phyloP scores from a whole-genome alignment of 2,329 filamentous ascomycete genomes.

The Botrytis fragariae region DNA sequence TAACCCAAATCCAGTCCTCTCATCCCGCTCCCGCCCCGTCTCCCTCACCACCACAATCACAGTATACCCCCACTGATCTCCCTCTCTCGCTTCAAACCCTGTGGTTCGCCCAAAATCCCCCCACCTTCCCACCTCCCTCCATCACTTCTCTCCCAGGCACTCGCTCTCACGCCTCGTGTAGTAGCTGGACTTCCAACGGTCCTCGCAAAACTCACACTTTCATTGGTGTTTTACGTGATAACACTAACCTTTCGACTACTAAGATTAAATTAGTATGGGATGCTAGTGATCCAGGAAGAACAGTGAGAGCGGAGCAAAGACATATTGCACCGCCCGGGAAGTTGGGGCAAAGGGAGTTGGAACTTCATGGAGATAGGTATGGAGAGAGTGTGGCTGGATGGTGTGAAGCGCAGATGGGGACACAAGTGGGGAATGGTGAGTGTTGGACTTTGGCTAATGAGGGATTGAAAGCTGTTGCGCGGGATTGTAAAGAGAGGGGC shows the following conservation, averaged over 20 bases:
- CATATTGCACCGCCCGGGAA: constrained; percentile 35
- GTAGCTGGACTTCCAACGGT: constrained; percentile 32
- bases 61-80: constrained; percentile 18
- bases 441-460: constrained; percentile 42
- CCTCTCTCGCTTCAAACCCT: constrained; percentile 37
- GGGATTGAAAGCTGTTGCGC: constrained; percentile 34
- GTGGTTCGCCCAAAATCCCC: constrained; percentile 37
- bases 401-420: constrained; percentile 36
- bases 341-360: constrained; percentile 30
- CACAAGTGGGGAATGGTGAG: constrained; percentile 41
- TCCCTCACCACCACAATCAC: neutral
- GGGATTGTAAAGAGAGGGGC: constrained; percentile 26
- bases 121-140: constrained; percentile 32
- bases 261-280: constrained; percentile 42
- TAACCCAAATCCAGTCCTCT: neutral
- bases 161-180: constrained; percentile 24
- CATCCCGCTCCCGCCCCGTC: neutral
- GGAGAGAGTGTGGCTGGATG: constrained; percentile 37
- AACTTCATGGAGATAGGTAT: constrained; percentile 31
- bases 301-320: constrained; percentile 39
- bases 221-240: constrained; percentile 37
- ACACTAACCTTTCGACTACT: constrained; percentile 36
- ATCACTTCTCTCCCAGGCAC: constrained; percentile 22
- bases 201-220: constrained; percentile 36
- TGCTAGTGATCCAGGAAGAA: constrained; percentile 35